phyloP scores from a whole-genome alignment of 2,329 filamentous ascomycete species.

The Mycocentrospora acerina region DNA sequence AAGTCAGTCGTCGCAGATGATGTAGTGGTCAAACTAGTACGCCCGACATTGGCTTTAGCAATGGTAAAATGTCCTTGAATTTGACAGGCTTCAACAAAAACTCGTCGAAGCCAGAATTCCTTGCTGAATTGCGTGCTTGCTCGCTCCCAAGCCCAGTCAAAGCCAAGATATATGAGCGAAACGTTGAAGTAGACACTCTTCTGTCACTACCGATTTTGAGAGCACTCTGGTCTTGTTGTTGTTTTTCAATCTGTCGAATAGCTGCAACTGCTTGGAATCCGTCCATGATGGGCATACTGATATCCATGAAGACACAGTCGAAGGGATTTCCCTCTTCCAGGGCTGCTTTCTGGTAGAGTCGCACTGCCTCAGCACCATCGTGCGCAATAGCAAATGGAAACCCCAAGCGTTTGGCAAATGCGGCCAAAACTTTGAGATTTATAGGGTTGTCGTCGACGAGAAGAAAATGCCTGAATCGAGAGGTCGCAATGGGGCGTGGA shows the following conservation, averaged over 20 bases:
- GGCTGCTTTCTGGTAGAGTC: conserved; percentile 13
- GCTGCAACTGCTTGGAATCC: conserved; percentile 26
- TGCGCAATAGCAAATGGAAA: conserved; percentile 19
- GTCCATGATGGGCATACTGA: conserved; percentile 38
- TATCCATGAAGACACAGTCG: conserved; percentile 33
- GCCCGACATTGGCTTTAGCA: too few relatives aligned
- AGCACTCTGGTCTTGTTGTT: background rate
- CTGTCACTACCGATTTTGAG: background rate
- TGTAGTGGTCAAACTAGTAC: too few relatives aligned
- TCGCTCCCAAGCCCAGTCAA: conserved; percentile 28
- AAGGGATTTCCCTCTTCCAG: conserved; percentile 6
- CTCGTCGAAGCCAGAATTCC: conserved; percentile 18
- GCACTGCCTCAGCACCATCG: conserved; percentile 30
- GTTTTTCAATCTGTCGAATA: conserved; percentile 25
- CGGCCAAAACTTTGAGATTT: conserved; percentile 33
- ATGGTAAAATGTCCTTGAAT: conserved; percentile 17
- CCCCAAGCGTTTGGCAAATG: conserved; percentile 22
- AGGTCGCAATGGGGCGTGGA: background rate
- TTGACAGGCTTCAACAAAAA: conserved; percentile 28
- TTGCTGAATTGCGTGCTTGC: conserved; percentile 14
- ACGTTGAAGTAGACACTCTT: background rate
- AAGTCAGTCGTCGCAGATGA: too few relatives aligned
- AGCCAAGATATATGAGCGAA: conserved; percentile 12
- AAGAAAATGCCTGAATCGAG: conserved; percentile 22
- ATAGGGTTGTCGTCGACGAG: conserved; percentile 41